Evolutionary conservation across 2,329 filamentous ascomycete species (phyloP), one percentile per base, ranked within the genome.

Genomic region (Mycocentrospora acerina): DNA sequence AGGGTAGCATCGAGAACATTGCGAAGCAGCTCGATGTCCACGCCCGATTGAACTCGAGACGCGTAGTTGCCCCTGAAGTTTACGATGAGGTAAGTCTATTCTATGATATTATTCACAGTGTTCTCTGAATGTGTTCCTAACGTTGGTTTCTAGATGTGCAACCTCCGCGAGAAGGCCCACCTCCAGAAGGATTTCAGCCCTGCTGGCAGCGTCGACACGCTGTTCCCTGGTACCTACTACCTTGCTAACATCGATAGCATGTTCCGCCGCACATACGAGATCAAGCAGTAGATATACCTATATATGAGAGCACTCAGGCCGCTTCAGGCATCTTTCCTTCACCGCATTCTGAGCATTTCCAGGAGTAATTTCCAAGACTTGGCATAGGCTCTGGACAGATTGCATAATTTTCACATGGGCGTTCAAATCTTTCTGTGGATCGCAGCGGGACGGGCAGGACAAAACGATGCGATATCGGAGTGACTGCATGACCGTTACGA

Each of bases 151-250:
- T 35, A 76, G 71, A 74, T 75, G 71, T 77, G 74, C 69, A 72
- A 72, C 55, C 66, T 76, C 37, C 70, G 74, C 38, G 72, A 75
- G 65, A 64, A 69, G 45, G 74, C 74, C 32, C 73, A 77, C 46
- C 55, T 76, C 40, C 67, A 76, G 68, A 74, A 72, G 64, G 63
- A 69, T 55, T 76, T 71, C 63, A 69, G 62, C 41, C 74, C 74
- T 17, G 51, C 58, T 35, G 74, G 73, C 44, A 67, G 57, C 45
- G 51, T 61, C 24, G 72, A 75, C 24, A 67, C 62, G 35, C 62
- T 76, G 27, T 59, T 70, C 44, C 67, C 72, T 3, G 72, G 72
- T 35, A 75, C 73, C 7, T 77, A 77, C 64, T 77, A 76, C 60
- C 70, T 77, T 38, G 72, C 71, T 37, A 59, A 66, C 41, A 64